Conservation (phyloP, 2,329 filamentous ascomycete species). For the Fusarium illudens region DNA sequence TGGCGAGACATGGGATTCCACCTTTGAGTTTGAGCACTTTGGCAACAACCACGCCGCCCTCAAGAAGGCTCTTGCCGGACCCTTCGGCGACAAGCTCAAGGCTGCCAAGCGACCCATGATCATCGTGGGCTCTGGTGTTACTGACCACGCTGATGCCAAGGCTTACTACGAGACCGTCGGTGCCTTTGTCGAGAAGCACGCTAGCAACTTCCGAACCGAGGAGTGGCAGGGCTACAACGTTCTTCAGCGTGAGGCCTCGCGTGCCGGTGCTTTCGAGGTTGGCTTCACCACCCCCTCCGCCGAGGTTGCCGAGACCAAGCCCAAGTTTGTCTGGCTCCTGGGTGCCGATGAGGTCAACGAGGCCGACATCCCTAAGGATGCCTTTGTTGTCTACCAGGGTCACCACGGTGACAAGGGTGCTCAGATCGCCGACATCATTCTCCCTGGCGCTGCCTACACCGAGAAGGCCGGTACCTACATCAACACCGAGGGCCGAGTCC, state of each 20-base stretch:
- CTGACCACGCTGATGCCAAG: constrained; percentile 90
- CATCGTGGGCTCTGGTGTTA: constrained; percentile 89
- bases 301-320: constrained; percentile 81
- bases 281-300: constrained; percentile 90
- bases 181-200: constrained; percentile 91
- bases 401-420: constrained; percentile 96
- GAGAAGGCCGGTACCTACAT: constrained; percentile 97
- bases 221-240: constrained; percentile 99
- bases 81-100: constrained; percentile 92
- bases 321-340: constrained; percentile 97
- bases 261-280: constrained; percentile 92
- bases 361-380: constrained; percentile 90
- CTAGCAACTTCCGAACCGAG: constrained; percentile 82
- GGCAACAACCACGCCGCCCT: constrained; percentile 81
- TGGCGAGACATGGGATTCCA: constrained; percentile 90
- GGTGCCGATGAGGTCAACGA: constrained; percentile 91
- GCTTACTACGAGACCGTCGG: constrained; percentile 93
- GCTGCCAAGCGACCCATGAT: constrained; percentile 95
- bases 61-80: constrained; percentile 83
- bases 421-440: constrained; percentile 90
- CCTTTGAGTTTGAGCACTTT: constrained; percentile 93
- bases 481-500: constrained; percentile 96
- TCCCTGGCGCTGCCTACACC: constrained; percentile 94
- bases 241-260: constrained; percentile 90
- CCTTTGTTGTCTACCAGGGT: constrained; percentile 97